phyloP scores from a whole-genome alignment of 306 rosid species.

The Dicorynia guianensis region DNA sequence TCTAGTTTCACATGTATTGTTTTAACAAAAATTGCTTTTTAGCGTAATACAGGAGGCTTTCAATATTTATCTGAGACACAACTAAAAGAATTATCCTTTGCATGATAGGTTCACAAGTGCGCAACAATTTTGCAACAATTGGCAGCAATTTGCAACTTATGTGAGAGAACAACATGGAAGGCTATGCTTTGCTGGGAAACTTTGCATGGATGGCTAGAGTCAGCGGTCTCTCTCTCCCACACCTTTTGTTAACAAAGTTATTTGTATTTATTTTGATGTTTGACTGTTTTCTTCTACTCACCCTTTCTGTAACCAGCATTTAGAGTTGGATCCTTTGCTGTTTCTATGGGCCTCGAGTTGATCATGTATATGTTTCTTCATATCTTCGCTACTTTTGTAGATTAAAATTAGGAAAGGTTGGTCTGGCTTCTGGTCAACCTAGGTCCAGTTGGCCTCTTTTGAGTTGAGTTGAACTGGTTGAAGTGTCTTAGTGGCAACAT shows the following conservation, averaged over 20 bases:
- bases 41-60: slow-evolving; percentile 19
- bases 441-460: slow-evolving; percentile 19
- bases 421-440: neutral
- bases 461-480: slow-evolving; percentile 14
- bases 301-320: slow-evolving; percentile 5
- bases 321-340: slow-evolving; percentile 21
- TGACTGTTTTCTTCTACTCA: slow-evolving; percentile 31
- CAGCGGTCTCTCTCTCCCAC: slow-evolving; percentile 74
- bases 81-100: slow-evolving; percentile 32
- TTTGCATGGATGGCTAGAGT: slow-evolving; percentile 83
- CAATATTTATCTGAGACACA: slow-evolving; percentile 28
- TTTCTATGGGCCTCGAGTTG: neutral
- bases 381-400: neutral
- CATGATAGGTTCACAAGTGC: slow-evolving; percentile 90
- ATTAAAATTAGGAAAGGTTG: slow-evolving; percentile 20
- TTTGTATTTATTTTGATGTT: slow-evolving; percentile 24
- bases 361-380: slow-evolving; percentile 16
- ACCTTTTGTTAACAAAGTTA: slow-evolving; percentile 36
- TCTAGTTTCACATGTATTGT: neutral
- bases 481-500: slow-evolving; percentile 6
- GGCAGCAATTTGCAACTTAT: slow-evolving; percentile 85
- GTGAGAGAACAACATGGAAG: slow-evolving; percentile 84
- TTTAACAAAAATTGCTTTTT: slow-evolving; percentile 28
- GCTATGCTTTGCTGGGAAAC: slow-evolving; percentile 83
- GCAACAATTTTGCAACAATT: slow-evolving; percentile 94